Conservation (phyloP, 768 basidiomycete genomes). For the Trametes sanguinea region DNA sequence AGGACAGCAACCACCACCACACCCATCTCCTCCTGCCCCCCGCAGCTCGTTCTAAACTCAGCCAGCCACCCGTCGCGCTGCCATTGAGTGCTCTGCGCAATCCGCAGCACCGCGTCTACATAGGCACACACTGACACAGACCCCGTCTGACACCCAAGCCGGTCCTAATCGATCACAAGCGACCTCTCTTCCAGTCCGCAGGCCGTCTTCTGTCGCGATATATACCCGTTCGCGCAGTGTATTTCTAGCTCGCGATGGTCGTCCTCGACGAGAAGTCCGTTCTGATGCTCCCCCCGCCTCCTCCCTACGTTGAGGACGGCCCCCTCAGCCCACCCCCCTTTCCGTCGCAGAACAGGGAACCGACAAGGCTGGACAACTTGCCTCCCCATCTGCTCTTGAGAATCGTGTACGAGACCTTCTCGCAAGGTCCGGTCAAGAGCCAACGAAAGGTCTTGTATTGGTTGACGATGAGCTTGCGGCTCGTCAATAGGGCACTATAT, state of each 20-base stretch:
- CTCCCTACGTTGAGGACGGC: slow-evolving; percentile 36
- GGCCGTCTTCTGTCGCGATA: slow-evolving; percentile 11
- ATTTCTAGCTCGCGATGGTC: slow-evolving; percentile 38
- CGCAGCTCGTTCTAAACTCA: slow-evolving; percentile 19
- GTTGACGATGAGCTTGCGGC: slow-evolving; percentile 61
- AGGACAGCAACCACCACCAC: slow-evolving; percentile 8
- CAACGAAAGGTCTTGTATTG: slow-evolving; percentile 74
- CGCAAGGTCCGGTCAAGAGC: slow-evolving; percentile 47
- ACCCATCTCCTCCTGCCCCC: not conserved
- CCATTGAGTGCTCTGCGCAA: slow-evolving; percentile 14
- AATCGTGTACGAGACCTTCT: slow-evolving; percentile 68
- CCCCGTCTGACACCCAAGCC: not conserved
- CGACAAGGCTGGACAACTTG: slow-evolving; percentile 38
- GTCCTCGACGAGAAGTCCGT: slow-evolving; percentile 47
- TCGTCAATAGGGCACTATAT: slow-evolving; percentile 68
- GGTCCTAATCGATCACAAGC: slow-evolving; percentile 19
- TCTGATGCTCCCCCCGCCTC: slow-evolving; percentile 37
- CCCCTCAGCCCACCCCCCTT: slow-evolving; percentile 39
- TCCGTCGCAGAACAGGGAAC: slow-evolving; percentile 24
- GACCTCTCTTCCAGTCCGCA: slow-evolving; percentile 5
- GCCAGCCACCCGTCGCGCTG: not conserved
- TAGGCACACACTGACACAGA: slow-evolving; percentile 1
- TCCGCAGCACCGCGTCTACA: slow-evolving; percentile 16
- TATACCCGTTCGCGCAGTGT: slow-evolving; percentile 14
- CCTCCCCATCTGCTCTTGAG: slow-evolving; percentile 69